Percentiles rank a stretch among this genome's conserved stretches.
Conservation (phyloP, 2,329 filamentous ascomycete genomes). For the Pseudogymnoascus sp. region DNA sequence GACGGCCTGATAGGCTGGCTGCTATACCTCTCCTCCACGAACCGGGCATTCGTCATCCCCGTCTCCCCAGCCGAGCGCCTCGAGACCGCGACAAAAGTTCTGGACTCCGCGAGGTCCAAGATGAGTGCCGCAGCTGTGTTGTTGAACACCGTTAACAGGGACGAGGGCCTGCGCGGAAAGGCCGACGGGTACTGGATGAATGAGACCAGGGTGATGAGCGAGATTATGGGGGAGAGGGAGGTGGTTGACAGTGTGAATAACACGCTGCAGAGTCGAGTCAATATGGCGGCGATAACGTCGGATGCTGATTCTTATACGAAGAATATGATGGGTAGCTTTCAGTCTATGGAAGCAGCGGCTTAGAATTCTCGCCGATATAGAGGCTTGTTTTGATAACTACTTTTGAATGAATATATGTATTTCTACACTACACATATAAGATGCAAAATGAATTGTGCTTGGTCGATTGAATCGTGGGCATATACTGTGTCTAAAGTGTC, state of each 20-base stretch:
- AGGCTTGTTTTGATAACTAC: not conserved
- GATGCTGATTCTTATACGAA: conserved; percentile 56
- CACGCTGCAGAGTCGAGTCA: conserved; percentile 54
- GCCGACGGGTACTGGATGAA: conserved; percentile 71
- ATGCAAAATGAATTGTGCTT: not conserved
- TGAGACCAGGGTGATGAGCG: conserved; percentile 62
- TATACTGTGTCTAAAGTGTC: not conserved
- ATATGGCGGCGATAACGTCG: conserved; percentile 49
- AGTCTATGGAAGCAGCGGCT: not conserved
- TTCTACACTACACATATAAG: not conserved
- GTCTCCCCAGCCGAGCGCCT: conserved; percentile 57
- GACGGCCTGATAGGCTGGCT: conserved; percentile 55
- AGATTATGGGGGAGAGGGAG: conserved; percentile 70
- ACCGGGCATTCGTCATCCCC: conserved; percentile 62
- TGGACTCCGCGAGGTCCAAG: conserved; percentile 56
- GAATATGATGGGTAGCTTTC: conserved; percentile 28
- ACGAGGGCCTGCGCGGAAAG: conserved; percentile 58
- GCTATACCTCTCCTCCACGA: conserved; percentile 70
- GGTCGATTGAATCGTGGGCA: not conserved
- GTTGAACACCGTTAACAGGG: conserved; percentile 69
- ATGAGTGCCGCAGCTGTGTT: conserved; percentile 66
- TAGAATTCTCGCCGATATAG: not conserved
- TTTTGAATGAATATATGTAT: not conserved
- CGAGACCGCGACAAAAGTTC: conserved; percentile 44
- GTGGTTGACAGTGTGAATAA: conserved; percentile 63